Evolutionary conservation across 2,329 filamentous ascomycete genomes (phyloP), one percentile per base, ranked within the genome.

Genomic region (Tolypocladium ovalisporum): DNA sequence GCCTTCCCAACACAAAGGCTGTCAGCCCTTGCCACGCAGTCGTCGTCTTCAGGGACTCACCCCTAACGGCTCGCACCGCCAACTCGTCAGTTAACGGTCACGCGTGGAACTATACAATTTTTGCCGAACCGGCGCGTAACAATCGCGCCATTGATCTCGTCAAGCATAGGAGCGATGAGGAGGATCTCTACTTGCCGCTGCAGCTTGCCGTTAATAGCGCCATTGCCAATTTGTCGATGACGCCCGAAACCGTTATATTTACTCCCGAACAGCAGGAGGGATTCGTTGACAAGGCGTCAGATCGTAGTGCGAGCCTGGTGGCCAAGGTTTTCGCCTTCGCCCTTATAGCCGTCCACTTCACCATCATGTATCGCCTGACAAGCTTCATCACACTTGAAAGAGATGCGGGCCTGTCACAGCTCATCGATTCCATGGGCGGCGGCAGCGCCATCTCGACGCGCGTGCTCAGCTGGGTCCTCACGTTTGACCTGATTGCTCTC

Each of bases 61-160:
- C 67, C 9, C 56, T 63, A 47, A 69, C 66, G 10, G 57, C 52
- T 36, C 35, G 35, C 35, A 12, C 35, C 35, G 35, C 35, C 35
- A 36, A 36, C 35, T 36, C 35, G 35, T 36, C 35, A 36, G 5
- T 36, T 6, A 27, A 56, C 15, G 35, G 55, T 9, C 62, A 66
- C 35, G 65, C 62, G 13, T 71, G 67, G 66, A 62, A 64, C 24
- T 70, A 70, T 54, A 64, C 62, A 1, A 61, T 71, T 40, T 60
- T 63, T 1, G 61, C 62, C n/a, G 66, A 70, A 52, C 63, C 60
- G 1, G 58, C 59, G 4, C 58, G 60, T n/a, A 42, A 58, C 39
- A 79, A 49, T 66, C 63, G 9, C 73, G 73, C 40, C 77, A 86
- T 59, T 52, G 77, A 79, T 62, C 79, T 83, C 34, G 71, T 79